Evolutionary conservation across 306 rosid species (phyloP), one percentile per base, ranked within the genome.

Genomic region (Sindora glabra): DNA sequence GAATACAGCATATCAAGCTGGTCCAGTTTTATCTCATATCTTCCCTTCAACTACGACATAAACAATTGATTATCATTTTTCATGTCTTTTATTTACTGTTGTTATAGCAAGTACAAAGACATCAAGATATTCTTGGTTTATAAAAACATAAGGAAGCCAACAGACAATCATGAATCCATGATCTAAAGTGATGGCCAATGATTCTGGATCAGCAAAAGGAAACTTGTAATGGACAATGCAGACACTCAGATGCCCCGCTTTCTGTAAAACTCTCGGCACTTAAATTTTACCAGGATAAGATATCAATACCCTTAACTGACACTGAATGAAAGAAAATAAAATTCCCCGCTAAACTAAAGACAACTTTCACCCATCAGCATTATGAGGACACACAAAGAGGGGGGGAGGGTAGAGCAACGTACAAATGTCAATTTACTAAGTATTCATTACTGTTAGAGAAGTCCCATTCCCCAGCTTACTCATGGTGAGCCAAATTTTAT

Each of bases 241-340:
- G 48, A 70, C 62, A 58, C 70, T 60, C 62, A 1, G 50, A 59
- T 39, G 51, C 61, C 38, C 51, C 18, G n/a, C 60, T 53, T 59
- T 65, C 4, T 29, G 55, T 36, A 11, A 52, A 56, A 50, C 46
- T 23, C 65, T 51, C 55, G 36, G 14, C 29, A 40, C 56, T 14
- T 41, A 63, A 22, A 63, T 24, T n/a, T 5, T 62, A 57, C 12
- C 15, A 27, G 34, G 68, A 56, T 36, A 57, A 49, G 62, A 50
- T 12, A 32, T 32, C 33, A 10, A 25, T 30, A 23, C 59, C 48
- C 49, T 47, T 54, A 27, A 25, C 32, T 12, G 42, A 50, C 53
- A 59, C 44, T 3, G 15, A 56, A 40, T 27, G 56, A 64, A 21
- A 6, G 26, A 65, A 33, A 73, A 48, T 44, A 21, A 27, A 57